Evolutionary conservation across 768 basidiomycete genomes (phyloP), one percentile per base, ranked within the genome.

Genomic region (Amanita jacksonii): DNA sequence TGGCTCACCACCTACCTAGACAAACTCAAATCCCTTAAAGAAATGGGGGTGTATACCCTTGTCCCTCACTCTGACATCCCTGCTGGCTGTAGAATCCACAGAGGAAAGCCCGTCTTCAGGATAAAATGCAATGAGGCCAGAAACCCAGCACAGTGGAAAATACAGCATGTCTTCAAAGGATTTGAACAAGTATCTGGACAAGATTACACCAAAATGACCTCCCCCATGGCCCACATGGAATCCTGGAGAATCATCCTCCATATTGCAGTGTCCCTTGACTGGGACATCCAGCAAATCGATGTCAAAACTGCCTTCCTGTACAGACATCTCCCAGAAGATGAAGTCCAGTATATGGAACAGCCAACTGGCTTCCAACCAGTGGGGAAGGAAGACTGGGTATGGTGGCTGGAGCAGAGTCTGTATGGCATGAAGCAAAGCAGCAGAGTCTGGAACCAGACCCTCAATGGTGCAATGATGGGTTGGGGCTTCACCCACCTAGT

Each of bases 91-190:
- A n/a, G n/a, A n/a, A n/a, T n/a, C n/a, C n/a, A n/a, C n/a, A n/a
- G n/a, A n/a, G n/a, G n/a, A n/a, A 31, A 37, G 35, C 46, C 41
- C 0, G 37, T 53, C 3, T 54, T 47, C 46, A 55, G 53, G 23
- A 49, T 49, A 4, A 69, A 69, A 48, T 40, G 45, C 8, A 54
- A 70, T 43, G 49, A 56, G 15, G 10, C 47, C 1, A 66, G 67
- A 0, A 42, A 49, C 0, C 38, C 63, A 0, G 45, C 53, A 0
- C 41, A 57, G 66, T n/a, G n/a, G n/a, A n/a, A n/a, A n/a, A n/a
- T n/a, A n/a, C n/a, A n/a, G n/a, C n/a, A n/a, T n/a, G n/a, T 76
- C 0, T 62, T 67, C 18, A 60, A 65, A 41, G 71, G 74, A 0
- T 69, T 58, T 51, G 50, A 66, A 18, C 68, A 70, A 40, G 50